Conservation (phyloP, 257 asterid species). For the Lavandula angustifolia region DNA sequence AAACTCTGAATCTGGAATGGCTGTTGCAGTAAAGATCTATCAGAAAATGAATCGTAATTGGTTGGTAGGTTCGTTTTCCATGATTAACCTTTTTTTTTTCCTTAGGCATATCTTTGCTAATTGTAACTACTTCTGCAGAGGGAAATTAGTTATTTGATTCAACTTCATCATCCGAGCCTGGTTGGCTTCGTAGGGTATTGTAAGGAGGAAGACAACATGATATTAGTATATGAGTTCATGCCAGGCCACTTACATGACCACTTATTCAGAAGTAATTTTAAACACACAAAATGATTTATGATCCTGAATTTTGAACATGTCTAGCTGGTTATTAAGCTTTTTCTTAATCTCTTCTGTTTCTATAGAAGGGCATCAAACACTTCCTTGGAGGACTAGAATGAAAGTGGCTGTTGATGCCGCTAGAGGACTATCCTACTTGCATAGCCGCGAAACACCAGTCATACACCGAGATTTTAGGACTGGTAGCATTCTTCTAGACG, state of each 20-base stretch:
- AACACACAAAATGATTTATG: too few relatives aligned
- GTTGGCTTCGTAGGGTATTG: conserved; percentile 49
- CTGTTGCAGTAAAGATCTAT: conserved; percentile 22
- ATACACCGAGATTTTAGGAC: conserved; percentile 20
- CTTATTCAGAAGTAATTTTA: conserved; percentile 42
- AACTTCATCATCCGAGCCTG: conserved; percentile 54
- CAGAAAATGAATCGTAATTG: background rate
- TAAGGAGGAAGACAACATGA: conserved; percentile 47
- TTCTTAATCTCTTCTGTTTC: background rate
- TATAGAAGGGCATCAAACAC: conserved; percentile 12
- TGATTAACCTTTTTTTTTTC: background rate
- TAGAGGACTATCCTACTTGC: conserved; percentile 39
- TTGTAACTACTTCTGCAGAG: conserved; percentile 37
- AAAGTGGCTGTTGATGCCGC: conserved; percentile 32
- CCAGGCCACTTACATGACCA: conserved; percentile 57
- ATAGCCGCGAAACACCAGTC: conserved; percentile 20
- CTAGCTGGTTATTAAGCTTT: background rate
- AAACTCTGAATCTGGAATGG: conserved; percentile 11
- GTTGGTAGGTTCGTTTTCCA: conserved; percentile 1
- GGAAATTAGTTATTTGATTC: conserved; percentile 40
- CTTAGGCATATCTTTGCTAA: background rate
- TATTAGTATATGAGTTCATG: conserved; percentile 59
- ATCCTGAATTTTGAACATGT: background rate
- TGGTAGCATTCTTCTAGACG: conserved; percentile 30
- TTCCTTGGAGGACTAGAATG: conserved; percentile 30